phyloP scores from a whole-genome alignment of 306 rosid species.

The Glycine tomentella region DNA sequence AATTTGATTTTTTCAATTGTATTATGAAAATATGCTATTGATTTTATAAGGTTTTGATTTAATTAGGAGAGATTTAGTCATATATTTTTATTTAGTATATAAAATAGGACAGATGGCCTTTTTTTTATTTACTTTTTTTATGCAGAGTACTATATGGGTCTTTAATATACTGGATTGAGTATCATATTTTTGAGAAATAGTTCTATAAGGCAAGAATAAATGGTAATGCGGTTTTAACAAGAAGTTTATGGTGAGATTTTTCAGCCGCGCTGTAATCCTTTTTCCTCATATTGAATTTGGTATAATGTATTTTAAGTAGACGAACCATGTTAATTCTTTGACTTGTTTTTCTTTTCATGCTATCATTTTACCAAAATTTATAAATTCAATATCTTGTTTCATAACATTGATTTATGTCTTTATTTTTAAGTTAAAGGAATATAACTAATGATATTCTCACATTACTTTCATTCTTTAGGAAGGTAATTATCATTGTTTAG shows the following conservation, averaged over 20 bases:
- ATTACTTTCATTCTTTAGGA: background rate
- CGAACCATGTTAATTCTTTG: background rate
- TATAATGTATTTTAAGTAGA: background rate
- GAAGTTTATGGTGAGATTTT: too few relatives aligned
- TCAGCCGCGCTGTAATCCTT: background rate
- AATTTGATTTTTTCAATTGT: background rate
- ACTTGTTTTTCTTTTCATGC: background rate
- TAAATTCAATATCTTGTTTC: background rate
- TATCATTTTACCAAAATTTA: background rate
- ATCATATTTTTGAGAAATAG: too few relatives aligned
- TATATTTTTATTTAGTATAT: too few relatives aligned
- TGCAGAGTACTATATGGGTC: too few relatives aligned
- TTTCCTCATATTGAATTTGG: conserved; percentile 1
- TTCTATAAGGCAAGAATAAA: too few relatives aligned
- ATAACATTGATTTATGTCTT: conserved; percentile 10
- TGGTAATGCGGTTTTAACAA: too few relatives aligned
- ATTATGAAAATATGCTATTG: background rate
- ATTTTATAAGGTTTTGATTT: background rate
- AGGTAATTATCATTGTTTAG: conserved; percentile 44
- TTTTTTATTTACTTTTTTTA: too few relatives aligned
- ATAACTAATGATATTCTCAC: background rate
- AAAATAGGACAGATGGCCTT: too few relatives aligned
- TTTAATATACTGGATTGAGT: too few relatives aligned
- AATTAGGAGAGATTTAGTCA: too few relatives aligned
- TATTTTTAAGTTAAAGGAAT: background rate